Evolutionary conservation across 164 flowering plant genomes (phyloP), one percentile per base, ranked within the genome.

Genomic region (Stephania cephalantha): DNA sequence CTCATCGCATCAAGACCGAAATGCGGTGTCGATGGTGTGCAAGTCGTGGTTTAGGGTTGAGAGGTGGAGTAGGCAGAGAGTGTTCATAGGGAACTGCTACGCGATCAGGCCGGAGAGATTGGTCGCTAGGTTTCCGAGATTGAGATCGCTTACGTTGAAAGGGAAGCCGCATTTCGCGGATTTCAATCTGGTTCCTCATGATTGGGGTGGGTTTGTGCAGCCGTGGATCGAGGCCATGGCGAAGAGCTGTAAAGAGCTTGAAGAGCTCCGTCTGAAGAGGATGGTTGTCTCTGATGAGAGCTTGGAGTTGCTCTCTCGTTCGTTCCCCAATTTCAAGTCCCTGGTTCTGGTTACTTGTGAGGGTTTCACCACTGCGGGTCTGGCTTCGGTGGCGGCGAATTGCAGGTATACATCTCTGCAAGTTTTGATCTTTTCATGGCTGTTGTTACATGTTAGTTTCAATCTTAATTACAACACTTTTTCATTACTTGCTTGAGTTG

Each of bases 91-190:
- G 8, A 94, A 94, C 73, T 94, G 98, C 78, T 94, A 92, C 68
- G 85, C 96, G 8, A 83, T 89, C 25, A 87, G 81, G 46, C 97
- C 98, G 5, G 88, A 87, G 81, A 85, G 92, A 67, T 44, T 90
- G 74, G 79, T 92, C 53, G 66, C 72, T 53, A 88, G 97, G 86
- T 94, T 94, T 81, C 93, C 95, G 0, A 81, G 82, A 69, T 64
- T 94, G 11, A 85, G 82, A 72, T 82, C 91, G 6, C 75, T 95
- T 12, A 86, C 90, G 18, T 77, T 95, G 79, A 95, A 95, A 77
- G 98, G 98, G 22, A 91, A 91, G 79, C 98, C 98, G 31, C 97
- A 91, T 84, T 92, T 95, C 64, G 97, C 97, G 0, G 98, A 95
- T 77, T 95, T 92, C 87, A 90, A 87, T 80, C 78, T 92, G 84